Evolutionary conservation across 2,329 filamentous ascomycete genomes (phyloP).

Genomic region (Fusarium sp.): DNA sequence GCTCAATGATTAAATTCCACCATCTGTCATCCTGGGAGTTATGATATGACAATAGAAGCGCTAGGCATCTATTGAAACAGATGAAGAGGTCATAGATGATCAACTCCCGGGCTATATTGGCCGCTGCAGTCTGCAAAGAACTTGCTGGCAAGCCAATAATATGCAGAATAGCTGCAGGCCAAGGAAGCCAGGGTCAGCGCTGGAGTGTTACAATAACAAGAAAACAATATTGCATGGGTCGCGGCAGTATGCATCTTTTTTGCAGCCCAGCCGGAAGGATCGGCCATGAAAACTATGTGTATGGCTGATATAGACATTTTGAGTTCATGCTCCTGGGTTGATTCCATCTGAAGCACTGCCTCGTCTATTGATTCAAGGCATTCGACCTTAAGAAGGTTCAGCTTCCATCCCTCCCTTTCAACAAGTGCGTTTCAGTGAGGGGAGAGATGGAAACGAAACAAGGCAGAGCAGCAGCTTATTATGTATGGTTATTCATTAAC

Average conservation of each 20-base stretch:
- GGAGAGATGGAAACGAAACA: constrained; percentile 10
- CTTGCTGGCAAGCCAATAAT: constrained; percentile 6
- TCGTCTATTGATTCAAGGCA: neutral
- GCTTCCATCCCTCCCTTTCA: constrained; percentile 1
- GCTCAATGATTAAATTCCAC: neutral
- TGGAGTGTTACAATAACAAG: constrained; percentile 7
- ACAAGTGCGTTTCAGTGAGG: constrained; percentile 12
- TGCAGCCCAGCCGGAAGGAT: constrained; percentile 21
- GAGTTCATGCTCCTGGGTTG: constrained; percentile 23
- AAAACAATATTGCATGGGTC: constrained; percentile 1
- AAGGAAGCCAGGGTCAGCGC: neutral
- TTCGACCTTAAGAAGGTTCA: constrained; percentile 8
- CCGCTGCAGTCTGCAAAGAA: neutral
- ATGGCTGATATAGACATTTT: constrained; percentile 22
- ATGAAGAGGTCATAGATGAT: constrained; percentile 7
- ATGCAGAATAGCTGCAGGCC: constrained; percentile 2
- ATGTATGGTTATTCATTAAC: neutral
- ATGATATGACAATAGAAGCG: neutral
- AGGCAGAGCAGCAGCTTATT: neutral
- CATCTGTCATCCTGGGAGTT: neutral
- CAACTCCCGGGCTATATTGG: neutral
- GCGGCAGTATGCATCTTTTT: constrained; percentile 5
- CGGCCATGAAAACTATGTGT: constrained; percentile 13
- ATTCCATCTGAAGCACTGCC: constrained; percentile 4
- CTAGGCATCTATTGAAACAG: neutral